Evolutionary conservation across 2,329 filamentous ascomycete species (phyloP).

Genomic region (Cladophialophora carrionii): DNA sequence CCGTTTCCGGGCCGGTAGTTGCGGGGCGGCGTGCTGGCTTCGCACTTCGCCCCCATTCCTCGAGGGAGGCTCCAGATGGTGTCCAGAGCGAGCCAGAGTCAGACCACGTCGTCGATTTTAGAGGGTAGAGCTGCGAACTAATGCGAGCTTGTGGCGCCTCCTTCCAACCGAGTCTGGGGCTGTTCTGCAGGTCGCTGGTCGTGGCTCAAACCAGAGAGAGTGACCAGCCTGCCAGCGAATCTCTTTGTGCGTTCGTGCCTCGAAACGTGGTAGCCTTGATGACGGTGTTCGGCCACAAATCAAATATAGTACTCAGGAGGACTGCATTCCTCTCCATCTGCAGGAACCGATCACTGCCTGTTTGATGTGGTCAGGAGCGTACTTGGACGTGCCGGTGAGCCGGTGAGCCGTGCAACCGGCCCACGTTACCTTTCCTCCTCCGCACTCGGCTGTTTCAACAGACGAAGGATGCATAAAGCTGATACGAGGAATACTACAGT

Average conservation of each 20-base stretch:
- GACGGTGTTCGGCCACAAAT: not conserved
- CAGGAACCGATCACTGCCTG: not conserved
- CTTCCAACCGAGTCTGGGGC: not conserved
- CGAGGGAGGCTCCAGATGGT: not conserved
- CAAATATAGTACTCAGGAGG: not conserved
- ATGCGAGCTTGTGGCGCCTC: not conserved
- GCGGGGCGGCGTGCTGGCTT: not conserved
- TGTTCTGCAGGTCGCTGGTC: not conserved
- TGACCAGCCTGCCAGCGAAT: not conserved
- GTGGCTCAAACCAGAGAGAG: not conserved
- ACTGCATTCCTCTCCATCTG: not conserved
- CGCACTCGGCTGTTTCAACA: conserved; percentile 1
- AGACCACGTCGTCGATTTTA: not conserved
- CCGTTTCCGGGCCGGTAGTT: not conserved
- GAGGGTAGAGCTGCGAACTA: not conserved
- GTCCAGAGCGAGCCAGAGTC: not conserved
- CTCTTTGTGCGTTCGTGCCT: not conserved
- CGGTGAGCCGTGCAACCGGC: not conserved
- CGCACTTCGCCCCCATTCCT: not conserved
- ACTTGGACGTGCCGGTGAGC: not conserved
- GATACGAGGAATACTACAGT: not conserved
- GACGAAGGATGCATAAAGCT: not conserved
- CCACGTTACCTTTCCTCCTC: not conserved
- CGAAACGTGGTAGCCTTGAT: not conserved
- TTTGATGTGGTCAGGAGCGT: not conserved